Percentiles rank a stretch among this genome's conserved stretches.
Conservation (phyloP, 331 rosid species). For the Malus hybrid region DNA sequence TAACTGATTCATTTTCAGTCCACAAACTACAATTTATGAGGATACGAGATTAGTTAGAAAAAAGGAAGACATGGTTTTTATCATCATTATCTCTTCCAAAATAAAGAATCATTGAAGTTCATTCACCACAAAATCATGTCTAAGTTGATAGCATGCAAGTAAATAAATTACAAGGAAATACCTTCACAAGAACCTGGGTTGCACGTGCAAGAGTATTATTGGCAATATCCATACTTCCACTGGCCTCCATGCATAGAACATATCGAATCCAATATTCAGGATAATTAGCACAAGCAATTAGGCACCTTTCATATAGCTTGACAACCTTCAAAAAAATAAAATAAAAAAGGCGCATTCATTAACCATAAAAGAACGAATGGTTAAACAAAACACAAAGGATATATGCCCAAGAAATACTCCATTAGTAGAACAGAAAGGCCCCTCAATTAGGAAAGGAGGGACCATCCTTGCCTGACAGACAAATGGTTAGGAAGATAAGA, state of each 20-base stretch:
- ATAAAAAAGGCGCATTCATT: not conserved
- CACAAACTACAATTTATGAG: not conserved
- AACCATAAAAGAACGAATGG: conserved; percentile 21
- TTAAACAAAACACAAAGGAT: conserved; percentile 50
- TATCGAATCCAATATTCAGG: conserved; percentile 96
- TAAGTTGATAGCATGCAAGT: not conserved
- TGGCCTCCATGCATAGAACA: conserved; percentile 70
- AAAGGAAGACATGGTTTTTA: not conserved
- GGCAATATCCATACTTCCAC: conserved; percentile 78
- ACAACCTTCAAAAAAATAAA: conserved; percentile 53
- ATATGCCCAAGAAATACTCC: conserved; percentile 50
- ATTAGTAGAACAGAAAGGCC: conserved; percentile 73
- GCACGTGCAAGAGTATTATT: conserved; percentile 21
- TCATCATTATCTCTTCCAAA: not conserved
- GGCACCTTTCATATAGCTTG: conserved; percentile 93
- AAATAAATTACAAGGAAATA: conserved; percentile 6
- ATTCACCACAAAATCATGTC: not conserved
- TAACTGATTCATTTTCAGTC: not conserved
- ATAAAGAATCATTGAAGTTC: not conserved
- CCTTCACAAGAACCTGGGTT: conserved; percentile 97
- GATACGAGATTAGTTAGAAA: not conserved
- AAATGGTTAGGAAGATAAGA: conserved; percentile 91
- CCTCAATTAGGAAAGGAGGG: conserved; percentile 96
- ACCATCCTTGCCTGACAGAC: conserved; percentile 96
- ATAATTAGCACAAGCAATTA: conserved; percentile 95